Percentiles rank a stretch among this genome's conserved stretches.
These are phyloP conservation scores for Apiotrichum brassicae DNA, from an alignment of 1,284 basidiomycete species.

Conservation along the genomic window DNA sequence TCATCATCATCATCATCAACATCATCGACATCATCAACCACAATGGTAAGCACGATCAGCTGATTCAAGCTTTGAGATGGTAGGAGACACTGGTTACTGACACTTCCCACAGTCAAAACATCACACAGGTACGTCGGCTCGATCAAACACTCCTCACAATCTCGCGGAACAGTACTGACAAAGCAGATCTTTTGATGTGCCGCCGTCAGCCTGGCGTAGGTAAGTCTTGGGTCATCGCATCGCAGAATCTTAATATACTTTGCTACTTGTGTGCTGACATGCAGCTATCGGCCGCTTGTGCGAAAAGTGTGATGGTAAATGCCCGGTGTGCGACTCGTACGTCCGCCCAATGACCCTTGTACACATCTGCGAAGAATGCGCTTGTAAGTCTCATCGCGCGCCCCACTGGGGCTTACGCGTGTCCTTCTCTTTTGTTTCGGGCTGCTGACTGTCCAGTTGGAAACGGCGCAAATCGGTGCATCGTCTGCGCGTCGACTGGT, in stretches of 20 bases:
- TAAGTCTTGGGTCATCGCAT: constrained; percentile 51
- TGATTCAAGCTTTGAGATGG: neutral
- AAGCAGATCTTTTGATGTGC: constrained; percentile 90
- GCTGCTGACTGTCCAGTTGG: constrained; percentile 54
- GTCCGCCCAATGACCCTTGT: constrained; percentile 97
- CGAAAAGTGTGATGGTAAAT: constrained; percentile 99
- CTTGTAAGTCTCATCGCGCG: constrained; percentile 59
- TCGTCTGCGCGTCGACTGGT: constrained; percentile 94
- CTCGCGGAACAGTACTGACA: neutral
- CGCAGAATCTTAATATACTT: no score
- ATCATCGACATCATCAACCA: no score
- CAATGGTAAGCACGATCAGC: constrained; percentile 9
- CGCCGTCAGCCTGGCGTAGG: constrained; percentile 92
- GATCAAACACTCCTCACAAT: neutral
- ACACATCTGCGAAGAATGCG: constrained; percentile 98
- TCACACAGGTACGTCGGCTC: constrained; percentile 66
- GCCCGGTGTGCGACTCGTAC: constrained; percentile 98
- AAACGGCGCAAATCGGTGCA: constrained; percentile 91
- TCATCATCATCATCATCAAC: no score
- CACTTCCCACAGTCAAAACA: constrained; percentile 62
- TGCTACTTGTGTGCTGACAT: neutral
- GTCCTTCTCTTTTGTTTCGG: constrained; percentile 12
- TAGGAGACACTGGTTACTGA: no score
- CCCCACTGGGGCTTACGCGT: no score
- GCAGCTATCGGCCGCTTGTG: constrained; percentile 94